Evolutionary conservation across 768 basidiomycete genomes (phyloP).

Genomic region (Udeniomyces megalosporus): DNA sequence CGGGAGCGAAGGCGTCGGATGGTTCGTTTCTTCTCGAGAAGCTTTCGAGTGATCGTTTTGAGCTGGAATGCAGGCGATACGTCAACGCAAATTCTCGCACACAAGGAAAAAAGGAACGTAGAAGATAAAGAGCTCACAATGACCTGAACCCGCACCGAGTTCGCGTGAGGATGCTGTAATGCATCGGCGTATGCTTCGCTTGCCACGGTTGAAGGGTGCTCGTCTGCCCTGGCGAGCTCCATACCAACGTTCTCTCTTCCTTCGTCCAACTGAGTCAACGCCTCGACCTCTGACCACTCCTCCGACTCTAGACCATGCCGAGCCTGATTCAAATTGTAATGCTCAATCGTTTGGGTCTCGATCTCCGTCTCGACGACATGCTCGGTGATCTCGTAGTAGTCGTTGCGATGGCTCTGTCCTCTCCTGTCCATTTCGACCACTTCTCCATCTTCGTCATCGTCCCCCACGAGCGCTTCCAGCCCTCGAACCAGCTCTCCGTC

Average conservation of each 20-base stretch:
- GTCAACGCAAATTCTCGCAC: no score
- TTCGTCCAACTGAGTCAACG: background rate
- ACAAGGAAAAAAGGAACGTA: no score
- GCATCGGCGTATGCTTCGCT: conserved; percentile 19
- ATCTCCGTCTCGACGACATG: conserved; percentile 19
- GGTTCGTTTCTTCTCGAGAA: conserved; percentile 24
- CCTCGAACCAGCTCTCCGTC: conserved; percentile 20
- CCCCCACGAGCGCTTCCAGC: conserved; percentile 22
- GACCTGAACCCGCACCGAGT: conserved; percentile 22
- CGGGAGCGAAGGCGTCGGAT: conserved; percentile 17
- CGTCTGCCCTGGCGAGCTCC: no score
- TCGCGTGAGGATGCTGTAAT: conserved; percentile 22
- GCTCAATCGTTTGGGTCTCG: conserved; percentile 13
- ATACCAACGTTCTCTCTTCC: no score
- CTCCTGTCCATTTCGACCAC: conserved; percentile 6
- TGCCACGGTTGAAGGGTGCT: background rate
- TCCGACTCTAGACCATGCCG: background rate
- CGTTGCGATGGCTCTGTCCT: conserved; percentile 9
- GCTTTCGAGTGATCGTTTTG: conserved; percentile 27
- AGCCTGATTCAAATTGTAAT: background rate
- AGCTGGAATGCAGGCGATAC: no score
- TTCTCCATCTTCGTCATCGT: conserved; percentile 19
- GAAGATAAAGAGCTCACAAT: no score
- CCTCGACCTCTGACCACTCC: conserved; percentile 28
- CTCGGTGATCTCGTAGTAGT: conserved; percentile 22